phyloP scores from a whole-genome alignment of 768 basidiomycete genomes.

The Cystofilobasidium capitatum region DNA sequence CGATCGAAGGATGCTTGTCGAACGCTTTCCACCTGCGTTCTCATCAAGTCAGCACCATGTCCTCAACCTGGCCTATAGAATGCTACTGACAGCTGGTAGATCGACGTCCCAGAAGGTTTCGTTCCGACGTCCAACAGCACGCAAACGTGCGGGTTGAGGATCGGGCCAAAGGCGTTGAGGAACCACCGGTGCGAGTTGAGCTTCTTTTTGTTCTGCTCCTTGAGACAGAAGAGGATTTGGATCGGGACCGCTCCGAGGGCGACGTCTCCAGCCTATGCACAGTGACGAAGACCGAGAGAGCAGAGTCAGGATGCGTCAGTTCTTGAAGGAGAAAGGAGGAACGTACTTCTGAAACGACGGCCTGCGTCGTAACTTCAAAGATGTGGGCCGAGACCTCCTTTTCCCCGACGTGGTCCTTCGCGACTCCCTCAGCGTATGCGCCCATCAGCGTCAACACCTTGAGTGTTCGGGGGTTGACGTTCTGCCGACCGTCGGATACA shows the following conservation, averaged over 20 bases:
- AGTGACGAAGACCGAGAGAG: too few species aligned
- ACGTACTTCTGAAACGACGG: conserved; percentile 3
- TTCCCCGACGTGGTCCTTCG: conserved; percentile 31
- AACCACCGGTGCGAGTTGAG: conserved; percentile 16
- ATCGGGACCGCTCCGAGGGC: conserved; percentile 12
- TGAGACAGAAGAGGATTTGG: conserved; percentile 18
- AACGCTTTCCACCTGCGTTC: conserved; percentile 40
- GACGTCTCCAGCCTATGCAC: conserved; percentile 1
- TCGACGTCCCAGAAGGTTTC: conserved; percentile 40
- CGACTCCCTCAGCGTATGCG: conserved; percentile 20
- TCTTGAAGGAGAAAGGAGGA: background rate
- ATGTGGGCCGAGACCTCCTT: conserved; percentile 21
- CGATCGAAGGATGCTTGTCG: conserved; percentile 12
- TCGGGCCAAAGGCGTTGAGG: conserved; percentile 10
- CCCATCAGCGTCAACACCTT: conserved; percentile 17
- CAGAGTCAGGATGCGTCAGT: background rate
- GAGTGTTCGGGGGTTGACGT: conserved; percentile 1
- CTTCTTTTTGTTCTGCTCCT: conserved; percentile 24
- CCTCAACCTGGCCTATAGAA: too few species aligned
- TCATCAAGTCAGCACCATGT: too few species aligned
- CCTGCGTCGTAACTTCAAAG: conserved; percentile 20
- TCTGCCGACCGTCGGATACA: conserved; percentile 67
- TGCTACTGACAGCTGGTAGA: conserved; percentile 42
- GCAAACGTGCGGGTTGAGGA: conserved; percentile 62
- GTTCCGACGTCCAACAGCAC: conserved; percentile 23